Conservation (phyloP, 805 yeast species). For the Crinitomyces ghanaensis region DNA sequence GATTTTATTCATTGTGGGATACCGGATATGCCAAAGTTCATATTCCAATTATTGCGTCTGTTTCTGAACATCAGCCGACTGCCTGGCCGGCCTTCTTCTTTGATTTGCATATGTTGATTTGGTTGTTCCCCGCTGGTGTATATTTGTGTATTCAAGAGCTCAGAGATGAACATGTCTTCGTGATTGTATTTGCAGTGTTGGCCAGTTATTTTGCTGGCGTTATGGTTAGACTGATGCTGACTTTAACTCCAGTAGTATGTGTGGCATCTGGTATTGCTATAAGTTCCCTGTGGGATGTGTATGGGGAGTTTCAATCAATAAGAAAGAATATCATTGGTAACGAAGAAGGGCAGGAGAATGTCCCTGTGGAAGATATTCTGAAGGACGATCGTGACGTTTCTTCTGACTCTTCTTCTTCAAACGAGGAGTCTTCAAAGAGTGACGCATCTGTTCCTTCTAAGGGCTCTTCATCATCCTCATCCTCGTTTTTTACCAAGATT, state of each 20-base stretch:
- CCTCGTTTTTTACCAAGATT: slow-evolving; percentile 16
- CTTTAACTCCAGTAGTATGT: slow-evolving; percentile 93
- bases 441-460: slow-evolving; percentile 4
- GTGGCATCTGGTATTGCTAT: slow-evolving; percentile 84
- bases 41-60: slow-evolving; percentile 97
- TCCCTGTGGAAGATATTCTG: too few relatives aligned
- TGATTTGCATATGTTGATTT: slow-evolving; percentile 82
- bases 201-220: slow-evolving; percentile 98
- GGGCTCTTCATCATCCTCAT: slow-evolving; percentile 14
- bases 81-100: slow-evolving; percentile 99
- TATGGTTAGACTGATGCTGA: slow-evolving; percentile 95
- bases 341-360: slow-evolving; percentile 1
- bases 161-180: slow-evolving; percentile 83
- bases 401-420: slow-evolving; percentile 3
- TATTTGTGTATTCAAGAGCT: slow-evolving; percentile 83
- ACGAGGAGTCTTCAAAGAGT: slow-evolving; percentile 8
- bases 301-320: slow-evolving; percentile 63
- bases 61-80: slow-evolving; percentile 99
- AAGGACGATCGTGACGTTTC: slow-evolving; percentile 3
- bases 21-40: slow-evolving; percentile 95
- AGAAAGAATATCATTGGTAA: slow-evolving; percentile 2
- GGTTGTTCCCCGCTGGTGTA: slow-evolving; percentile 98
- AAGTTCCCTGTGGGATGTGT: slow-evolving; percentile 73
- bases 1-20: slow-evolving; percentile 98
- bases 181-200: slow-evolving; percentile 83